phyloP scores from a whole-genome alignment of 1,284 basidiomycete genomes.

The Leccinum pallidistipes region DNA sequence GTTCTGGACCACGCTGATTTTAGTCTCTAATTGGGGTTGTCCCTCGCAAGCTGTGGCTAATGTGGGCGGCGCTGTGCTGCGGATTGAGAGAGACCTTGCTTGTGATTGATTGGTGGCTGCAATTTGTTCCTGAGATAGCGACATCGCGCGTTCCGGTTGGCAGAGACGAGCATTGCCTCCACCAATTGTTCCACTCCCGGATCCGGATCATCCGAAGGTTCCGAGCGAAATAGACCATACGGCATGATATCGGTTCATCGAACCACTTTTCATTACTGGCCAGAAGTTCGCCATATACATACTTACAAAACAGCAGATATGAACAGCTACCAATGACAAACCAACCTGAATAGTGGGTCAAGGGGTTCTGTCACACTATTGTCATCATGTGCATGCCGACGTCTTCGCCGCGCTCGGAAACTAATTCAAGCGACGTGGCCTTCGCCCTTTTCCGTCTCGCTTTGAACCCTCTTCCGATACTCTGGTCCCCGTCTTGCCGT shows the following conservation, averaged over 20 bases:
- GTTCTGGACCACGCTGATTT: constrained; percentile 36
- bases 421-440: constrained; percentile 26
- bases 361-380: constrained; percentile 23
- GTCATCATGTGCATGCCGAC: constrained; percentile 11
- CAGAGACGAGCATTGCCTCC: constrained; percentile 30
- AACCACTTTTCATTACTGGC: constrained; percentile 25
- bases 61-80: constrained; percentile 27
- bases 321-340: constrained; percentile 19
- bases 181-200: constrained; percentile 33
- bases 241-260: constrained; percentile 24
- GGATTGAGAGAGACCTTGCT: constrained; percentile 13
- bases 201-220: constrained; percentile 37
- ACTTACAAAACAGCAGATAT: constrained; percentile 18
- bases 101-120: constrained; percentile 35
- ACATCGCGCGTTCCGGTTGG: constrained; percentile 20
- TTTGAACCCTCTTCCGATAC: constrained; percentile 36
- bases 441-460: constrained; percentile 32
- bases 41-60: constrained; percentile 17
- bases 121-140: constrained; percentile 30
- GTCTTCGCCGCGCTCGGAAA: constrained; percentile 8
- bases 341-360: constrained; percentile 26
- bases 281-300: constrained; percentile 28
- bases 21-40: constrained; percentile 25
- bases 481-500: constrained; percentile 39
- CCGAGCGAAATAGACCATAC: constrained; percentile 27